Evolutionary conservation across 129 eudicot species (phyloP), one percentile per base, ranked within the genome.

Genomic region (Tagetes erecta): DNA sequence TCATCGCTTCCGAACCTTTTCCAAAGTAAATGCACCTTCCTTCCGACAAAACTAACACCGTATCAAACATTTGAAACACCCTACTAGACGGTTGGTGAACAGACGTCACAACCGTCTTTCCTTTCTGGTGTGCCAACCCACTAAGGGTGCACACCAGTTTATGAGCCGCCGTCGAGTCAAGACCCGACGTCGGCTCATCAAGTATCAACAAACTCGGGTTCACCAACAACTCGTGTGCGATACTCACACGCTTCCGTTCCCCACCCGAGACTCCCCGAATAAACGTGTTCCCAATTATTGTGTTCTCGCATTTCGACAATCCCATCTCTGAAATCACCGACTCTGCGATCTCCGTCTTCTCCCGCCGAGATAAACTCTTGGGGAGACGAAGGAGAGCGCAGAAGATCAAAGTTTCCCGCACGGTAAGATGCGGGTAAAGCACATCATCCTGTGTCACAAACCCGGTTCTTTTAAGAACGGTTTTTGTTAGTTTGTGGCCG

Each of bases 1-100:
- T 64, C 96, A 91, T 85, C 4, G 96, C 90, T 14, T 94, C 91
- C 6, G 75, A 73, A 0, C 87, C 90, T 75, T 86, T 91, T 0
- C 98, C 98, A 5, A 86, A 90, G 64, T 88, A 94, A 14, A 91
- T 74, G 70, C 89, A 68, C 58, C 91, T 72, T 12, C 98, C 98
- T 78, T 94, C 98, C 3, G 93, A 87, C 76, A 94, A 55, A 14
- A 94, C 89, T 33, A 94, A 55, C 31, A 91, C 87, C 33, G 80
- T 67, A 40, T 91, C 96, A 14, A 94, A 90, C 96, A 88, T 86
- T 46, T 87, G 91, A 59, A 77, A 88, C 3, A 88, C 88, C 53
- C 93, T 80, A 39, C 98, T 90, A 27, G 97, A 90, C 66, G 98
- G 98, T 67, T 94, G 98, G 70, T 94, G 98, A 27, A 94, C 89